phyloP scores from a whole-genome alignment of 2,329 filamentous ascomycete genomes.

The Albophoma yamanashiensis region DNA sequence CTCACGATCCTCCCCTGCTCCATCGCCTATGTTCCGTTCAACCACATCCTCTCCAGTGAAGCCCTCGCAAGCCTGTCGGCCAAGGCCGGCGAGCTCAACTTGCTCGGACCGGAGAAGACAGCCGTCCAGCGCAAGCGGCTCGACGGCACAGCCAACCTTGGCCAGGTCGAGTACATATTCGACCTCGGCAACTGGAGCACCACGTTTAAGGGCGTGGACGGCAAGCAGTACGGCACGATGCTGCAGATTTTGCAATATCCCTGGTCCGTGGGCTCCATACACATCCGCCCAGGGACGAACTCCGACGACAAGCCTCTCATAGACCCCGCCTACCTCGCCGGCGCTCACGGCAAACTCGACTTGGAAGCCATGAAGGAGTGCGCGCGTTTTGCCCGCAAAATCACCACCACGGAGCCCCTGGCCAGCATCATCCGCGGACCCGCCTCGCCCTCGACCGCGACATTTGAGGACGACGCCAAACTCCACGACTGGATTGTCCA shows the following conservation, averaged over 20 bases:
- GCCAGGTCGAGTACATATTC: slow-evolving; percentile 39
- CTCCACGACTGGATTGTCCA: slow-evolving; percentile 15
- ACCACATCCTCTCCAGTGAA: slow-evolving; percentile 17
- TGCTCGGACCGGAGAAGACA: slow-evolving; percentile 12
- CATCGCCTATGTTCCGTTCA: slow-evolving; percentile 30
- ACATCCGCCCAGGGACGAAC: slow-evolving; percentile 21
- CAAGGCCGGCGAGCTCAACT: slow-evolving; percentile 10
- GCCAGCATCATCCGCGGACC: slow-evolving; percentile 22
- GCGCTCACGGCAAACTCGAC: slow-evolving; percentile 27
- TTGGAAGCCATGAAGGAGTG: slow-evolving; percentile 30
- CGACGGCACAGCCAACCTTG: slow-evolving; percentile 18
- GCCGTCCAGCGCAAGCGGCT: slow-evolving; percentile 22
- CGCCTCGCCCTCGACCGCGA: slow-evolving; percentile 11
- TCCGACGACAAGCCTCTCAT: slow-evolving; percentile 23
- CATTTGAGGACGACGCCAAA: slow-evolving; percentile 5
- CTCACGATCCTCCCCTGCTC: slow-evolving; percentile 28
- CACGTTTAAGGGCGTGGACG: slow-evolving; percentile 17
- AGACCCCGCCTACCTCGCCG: slow-evolving; percentile 30
- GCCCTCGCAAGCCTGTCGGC: slow-evolving; percentile 11
- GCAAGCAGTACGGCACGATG: slow-evolving; percentile 36
- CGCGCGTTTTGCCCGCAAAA: slow-evolving; percentile 26
- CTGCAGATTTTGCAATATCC: slow-evolving; percentile 41
- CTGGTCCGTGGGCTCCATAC: slow-evolving; percentile 35
- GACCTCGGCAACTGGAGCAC: slow-evolving; percentile 36
- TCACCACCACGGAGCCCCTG: slow-evolving; percentile 25